Percentiles rank a stretch among this genome's conserved stretches.
Conservation (phyloP, 2,329 filamentous ascomycete species). For the Beauveria varroae region DNA sequence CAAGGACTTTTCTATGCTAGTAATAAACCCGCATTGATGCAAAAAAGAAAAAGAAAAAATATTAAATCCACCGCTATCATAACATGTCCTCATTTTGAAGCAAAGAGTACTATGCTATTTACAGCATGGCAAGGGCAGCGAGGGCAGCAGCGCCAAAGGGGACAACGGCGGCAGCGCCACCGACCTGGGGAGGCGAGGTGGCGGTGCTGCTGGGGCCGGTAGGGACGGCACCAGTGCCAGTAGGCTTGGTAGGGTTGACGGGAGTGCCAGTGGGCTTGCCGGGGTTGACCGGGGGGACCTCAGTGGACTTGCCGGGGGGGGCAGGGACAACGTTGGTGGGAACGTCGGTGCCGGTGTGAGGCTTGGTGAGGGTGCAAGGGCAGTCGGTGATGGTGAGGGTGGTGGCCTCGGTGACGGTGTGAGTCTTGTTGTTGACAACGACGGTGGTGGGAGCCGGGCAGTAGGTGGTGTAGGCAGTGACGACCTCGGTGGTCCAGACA, state of each 20-base stretch:
- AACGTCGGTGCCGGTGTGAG: constrained; percentile 38
- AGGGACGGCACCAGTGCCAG: constrained; percentile 66
- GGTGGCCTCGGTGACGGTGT: constrained; percentile 57
- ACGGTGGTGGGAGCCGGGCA: constrained; percentile 61
- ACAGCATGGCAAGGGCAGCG: constrained; percentile 11
- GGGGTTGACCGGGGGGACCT: no score
- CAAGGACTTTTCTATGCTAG: constrained; percentile 8
- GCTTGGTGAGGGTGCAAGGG: constrained; percentile 60
- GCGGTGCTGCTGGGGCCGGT: constrained; percentile 33
- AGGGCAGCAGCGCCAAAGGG: constrained; percentile 10
- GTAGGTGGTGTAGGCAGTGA: constrained; percentile 62
- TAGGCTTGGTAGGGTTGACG: constrained; percentile 54
- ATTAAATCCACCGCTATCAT: constrained; percentile 10
- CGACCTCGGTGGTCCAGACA: constrained; percentile 54
- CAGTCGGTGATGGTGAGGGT: constrained; percentile 66
- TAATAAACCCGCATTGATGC: not conserved
- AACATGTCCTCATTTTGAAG: constrained; percentile 11
- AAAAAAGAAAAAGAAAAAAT: not conserved
- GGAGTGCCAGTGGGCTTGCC: no score
- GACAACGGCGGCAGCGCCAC: not conserved
- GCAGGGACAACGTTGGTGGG: not conserved
- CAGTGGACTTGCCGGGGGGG: no score
- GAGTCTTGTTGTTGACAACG: constrained; percentile 57
- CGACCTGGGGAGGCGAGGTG: constrained; percentile 52
- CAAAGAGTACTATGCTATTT: constrained; percentile 11